A percentile compares a stretch with the other conserved stretches of the same genome.
Evolutionary conservation across 2,329 filamentous ascomycete genomes (phyloP).

Genomic region (Pseudomassariella vexata): DNA sequence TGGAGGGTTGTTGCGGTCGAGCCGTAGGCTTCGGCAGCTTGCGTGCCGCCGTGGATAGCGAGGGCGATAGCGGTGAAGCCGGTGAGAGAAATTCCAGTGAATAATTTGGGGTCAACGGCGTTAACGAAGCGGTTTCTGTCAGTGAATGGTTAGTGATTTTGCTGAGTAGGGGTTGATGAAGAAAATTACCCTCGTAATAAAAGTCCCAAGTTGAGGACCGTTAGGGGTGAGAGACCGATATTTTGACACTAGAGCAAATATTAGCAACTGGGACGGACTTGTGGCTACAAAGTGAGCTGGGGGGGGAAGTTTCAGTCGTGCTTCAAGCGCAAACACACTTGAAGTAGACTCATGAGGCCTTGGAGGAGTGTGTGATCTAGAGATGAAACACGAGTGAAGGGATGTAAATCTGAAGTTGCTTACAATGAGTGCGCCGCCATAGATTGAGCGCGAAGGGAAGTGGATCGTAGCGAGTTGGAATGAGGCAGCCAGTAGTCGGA

Average conservation of each 20-base stretch:
- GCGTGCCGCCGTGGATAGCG: conserved; percentile 9
- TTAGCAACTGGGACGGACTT: too few species aligned
- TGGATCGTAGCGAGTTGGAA: conserved; percentile 17
- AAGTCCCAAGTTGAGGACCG: conserved; percentile 20
- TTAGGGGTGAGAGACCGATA: conserved; percentile 22
- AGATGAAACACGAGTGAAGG: too few species aligned
- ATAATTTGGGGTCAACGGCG: conserved; percentile 12
- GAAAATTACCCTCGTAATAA: conserved; percentile 21
- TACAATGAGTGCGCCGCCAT: conserved; percentile 16
- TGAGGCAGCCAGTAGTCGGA: conserved; percentile 22
- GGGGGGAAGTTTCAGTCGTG: too few species aligned
- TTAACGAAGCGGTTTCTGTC: conserved; percentile 12
- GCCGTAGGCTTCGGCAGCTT: conserved; percentile 5
- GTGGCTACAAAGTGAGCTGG: too few species aligned
- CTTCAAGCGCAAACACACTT: too few species aligned
- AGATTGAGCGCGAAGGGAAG: conserved; percentile 11
- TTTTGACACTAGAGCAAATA: too few species aligned
- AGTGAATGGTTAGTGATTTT: conserved; percentile 5
- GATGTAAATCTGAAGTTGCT: too few species aligned
- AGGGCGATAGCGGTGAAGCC: conserved; percentile 8
- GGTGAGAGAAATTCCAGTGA: conserved; percentile 6
- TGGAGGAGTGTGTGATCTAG: too few species aligned
- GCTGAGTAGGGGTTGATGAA: not conserved
- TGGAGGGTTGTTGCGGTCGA: conserved; percentile 5
- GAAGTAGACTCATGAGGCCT: too few species aligned